Evolutionary conservation across 768 basidiomycete species (phyloP).

Genomic region (Agaricus subrufescens): DNA sequence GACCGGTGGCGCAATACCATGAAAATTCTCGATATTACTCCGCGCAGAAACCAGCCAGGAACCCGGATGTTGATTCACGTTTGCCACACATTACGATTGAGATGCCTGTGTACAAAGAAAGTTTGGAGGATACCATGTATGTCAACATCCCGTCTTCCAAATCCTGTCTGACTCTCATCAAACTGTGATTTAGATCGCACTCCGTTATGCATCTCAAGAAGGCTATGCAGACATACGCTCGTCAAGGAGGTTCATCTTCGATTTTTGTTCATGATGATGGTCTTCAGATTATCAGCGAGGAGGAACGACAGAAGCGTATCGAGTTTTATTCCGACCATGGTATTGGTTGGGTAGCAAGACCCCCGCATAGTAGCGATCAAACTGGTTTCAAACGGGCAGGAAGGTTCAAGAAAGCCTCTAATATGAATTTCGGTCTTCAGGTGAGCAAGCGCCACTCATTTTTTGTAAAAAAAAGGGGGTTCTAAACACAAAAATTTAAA

Average conservation of each 20-base stretch:
- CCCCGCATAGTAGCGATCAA: conserved; percentile 53
- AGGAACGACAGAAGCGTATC: conserved; percentile 63
- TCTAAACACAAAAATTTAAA: no score
- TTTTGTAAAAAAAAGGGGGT: no score
- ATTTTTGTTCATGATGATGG: conserved; percentile 87
- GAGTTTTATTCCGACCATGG: conserved; percentile 72
- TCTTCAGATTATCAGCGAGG: conserved; percentile 58
- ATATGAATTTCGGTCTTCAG: conserved; percentile 77
- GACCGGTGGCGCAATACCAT: conserved; percentile 82
- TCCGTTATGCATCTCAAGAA: conserved; percentile 77
- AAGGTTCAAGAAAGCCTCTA: conserved; percentile 87
- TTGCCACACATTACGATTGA: conserved; percentile 78
- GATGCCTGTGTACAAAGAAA: conserved; percentile 88
- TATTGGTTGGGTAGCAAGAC: conserved; percentile 83
- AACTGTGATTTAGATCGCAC: conserved; percentile 44
- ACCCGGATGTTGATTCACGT: conserved; percentile 55
- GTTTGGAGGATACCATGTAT: conserved; percentile 76
- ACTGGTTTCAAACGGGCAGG: conserved; percentile 80
- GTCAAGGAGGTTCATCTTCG: conserved; percentile 79
- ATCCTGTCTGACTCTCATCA: background rate
- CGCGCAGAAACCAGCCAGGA: conserved; percentile 55
- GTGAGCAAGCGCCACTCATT: conserved; percentile 18
- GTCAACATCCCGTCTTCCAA: conserved; percentile 19
- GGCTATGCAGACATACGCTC: conserved; percentile 88
- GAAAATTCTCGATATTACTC: conserved; percentile 85